Conservation (phyloP, 768 basidiomycete genomes). For the Suillus plorans region DNA sequence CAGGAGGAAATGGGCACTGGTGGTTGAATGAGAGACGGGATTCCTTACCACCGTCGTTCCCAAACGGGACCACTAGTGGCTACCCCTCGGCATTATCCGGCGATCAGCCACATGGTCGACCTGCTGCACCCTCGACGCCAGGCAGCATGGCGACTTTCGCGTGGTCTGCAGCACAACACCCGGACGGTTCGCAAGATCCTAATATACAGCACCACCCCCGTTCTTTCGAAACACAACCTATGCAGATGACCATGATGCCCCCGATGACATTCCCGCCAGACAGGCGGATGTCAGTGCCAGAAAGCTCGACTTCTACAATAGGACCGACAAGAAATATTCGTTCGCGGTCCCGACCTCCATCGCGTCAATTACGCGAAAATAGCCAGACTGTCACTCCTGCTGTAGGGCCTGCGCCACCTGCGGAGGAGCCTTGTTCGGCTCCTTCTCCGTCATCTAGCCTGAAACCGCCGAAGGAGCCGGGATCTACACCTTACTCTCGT, state of each 20-base stretch:
- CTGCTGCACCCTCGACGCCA: conserved; percentile 55
- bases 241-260: conserved; percentile 52
- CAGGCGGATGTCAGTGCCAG: conserved; percentile 77
- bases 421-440: conserved; percentile 43
- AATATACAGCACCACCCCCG: conserved; percentile 41
- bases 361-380: conserved; percentile 50
- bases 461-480: conserved; percentile 46
- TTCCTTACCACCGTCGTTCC: conserved; percentile 68
- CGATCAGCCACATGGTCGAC: conserved; percentile 64
- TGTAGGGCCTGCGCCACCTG: conserved; percentile 31
- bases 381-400: conserved; percentile 39
- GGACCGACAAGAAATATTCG: conserved; percentile 55
- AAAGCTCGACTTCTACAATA: conserved; percentile 45
- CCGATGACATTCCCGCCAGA: conserved; percentile 60
- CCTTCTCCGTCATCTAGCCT: conserved; percentile 33
- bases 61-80: conserved; percentile 50
- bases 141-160: conserved; percentile 68
- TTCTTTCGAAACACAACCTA: conserved; percentile 49
- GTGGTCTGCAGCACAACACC: conserved; percentile 58
- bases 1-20: conserved; percentile 43
- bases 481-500: conserved; percentile 86
- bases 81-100: conserved; percentile 59
- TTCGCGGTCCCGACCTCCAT: conserved; percentile 70
- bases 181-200: conserved; percentile 47
- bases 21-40: conserved; percentile 72